Base-by-base conservation (phyloP, 306 rosid species). In the Gleditsia sinensis region DNA sequence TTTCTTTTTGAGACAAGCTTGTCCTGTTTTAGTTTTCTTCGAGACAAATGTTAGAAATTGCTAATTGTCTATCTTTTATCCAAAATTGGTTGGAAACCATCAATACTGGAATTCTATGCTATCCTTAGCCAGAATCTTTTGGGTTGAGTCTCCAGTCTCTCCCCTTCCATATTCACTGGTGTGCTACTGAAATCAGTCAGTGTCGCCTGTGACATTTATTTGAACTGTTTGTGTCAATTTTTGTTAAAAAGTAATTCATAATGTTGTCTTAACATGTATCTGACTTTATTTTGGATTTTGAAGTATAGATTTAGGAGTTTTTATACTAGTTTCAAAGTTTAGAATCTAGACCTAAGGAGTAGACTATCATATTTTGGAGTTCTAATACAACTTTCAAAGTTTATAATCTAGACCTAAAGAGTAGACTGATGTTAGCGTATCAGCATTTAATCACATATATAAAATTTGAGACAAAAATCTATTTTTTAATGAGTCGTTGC, bases 11-110 rank as follows among this genome's bases (percentile, higher is more conserved):
- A 48, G 54, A n/a, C 5, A n/a, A 48, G 23, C 54, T 17, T 17
- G 9, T 48, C 9, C 54, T 48, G 23, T 6, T n/a, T n/a, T 48
- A 16, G 19, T 45, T 45, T 63, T 57, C 7, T 37, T 60, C 23
- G 33, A 75, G 14, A 39, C 45, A 72, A 49, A 56, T 59, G 20
- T 76, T 16, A 55, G 13, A 63, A 36, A 37, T 78, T n/a, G n/a
- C n/a, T n/a, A n/a, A n/a, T n/a, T n/a, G n/a, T n/a, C n/a, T n/a
- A n/a, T n/a, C n/a, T n/a, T n/a, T n/a, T n/a, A n/a, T n/a, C n/a
- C n/a, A n/a, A n/a, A n/a, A n/a, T n/a, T n/a, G n/a, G n/a, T n/a
- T n/a, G n/a, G n/a, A n/a, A n/a, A n/a, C n/a, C n/a, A n/a, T n/a
- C n/a, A n/a, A n/a, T n/a, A n/a, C n/a, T n/a, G n/a, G n/a, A n/a